Evolutionary conservation across 345 rosid genomes (phyloP), one percentile per base, ranked within the genome.

Genomic region (Aegle marmelos): DNA sequence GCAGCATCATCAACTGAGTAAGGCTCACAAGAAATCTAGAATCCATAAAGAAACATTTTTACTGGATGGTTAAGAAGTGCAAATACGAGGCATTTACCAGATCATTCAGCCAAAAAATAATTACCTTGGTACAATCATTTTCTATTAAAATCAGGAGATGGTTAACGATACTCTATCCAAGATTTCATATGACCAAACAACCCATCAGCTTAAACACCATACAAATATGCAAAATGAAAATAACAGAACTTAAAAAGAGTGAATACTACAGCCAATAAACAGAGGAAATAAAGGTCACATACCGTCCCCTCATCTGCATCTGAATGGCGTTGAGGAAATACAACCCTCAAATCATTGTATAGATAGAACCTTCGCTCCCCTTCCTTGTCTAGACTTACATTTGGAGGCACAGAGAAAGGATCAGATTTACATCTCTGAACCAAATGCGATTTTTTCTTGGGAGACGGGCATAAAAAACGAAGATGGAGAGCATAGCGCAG

Each of bases 271-370:
- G 19, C 39, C 58, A 45, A 62, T 21, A 22, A 19, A 56, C n/a
- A 37, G 33, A 5, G 39, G 36, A 37, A 74, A 53, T 48, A 33
- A 70, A 77, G 37, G 72, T 56, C 59, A n/a, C 86, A 74, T 91
- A 95, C 99, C 98, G 93, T 93, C 83, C 99, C 97, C 88, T 95
- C 99, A 72, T 95, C 99, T 37, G 92, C 72, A 73, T 95, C 99
- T 45, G 98, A 87, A 87, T 95, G 99, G 65, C 97, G 97, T 79
- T 92, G 99, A 68, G 98, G 97, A 79, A 95, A 95, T 61, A 95
- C 93, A 2, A 88, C 97, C 82, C 95, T 90, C 87, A 95, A 68
- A 77, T 95, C 97, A 74, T 92, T 93, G 85, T 90, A 93, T 59
- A 95, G 81, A 79, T 92, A 95, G 87, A 95, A 95, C 68, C 93